Percentiles rank a stretch among this genome's conserved stretches.
Conservation (phyloP, 495 filamentous ascomycete species). For the Pseudoneurospora amorphoporcata region DNA sequence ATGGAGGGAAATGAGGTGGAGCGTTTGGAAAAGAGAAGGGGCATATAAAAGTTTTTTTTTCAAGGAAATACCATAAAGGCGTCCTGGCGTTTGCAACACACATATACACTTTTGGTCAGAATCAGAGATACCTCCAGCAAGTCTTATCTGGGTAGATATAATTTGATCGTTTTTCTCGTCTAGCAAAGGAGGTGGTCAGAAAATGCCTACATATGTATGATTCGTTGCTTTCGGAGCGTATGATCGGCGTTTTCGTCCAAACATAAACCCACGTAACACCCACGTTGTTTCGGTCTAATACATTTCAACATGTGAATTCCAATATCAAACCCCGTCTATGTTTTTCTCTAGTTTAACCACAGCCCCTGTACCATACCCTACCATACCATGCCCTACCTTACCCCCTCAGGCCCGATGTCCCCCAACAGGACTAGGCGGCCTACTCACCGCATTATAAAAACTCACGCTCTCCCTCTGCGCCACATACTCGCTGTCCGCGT, state of each 20-base stretch:
- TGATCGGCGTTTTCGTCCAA: background rate
- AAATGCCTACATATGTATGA: background rate
- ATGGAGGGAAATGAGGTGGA: background rate
- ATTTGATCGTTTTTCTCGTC: background rate
- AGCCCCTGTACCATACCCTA: conserved; percentile 16
- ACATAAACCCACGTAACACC: background rate
- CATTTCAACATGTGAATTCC: background rate
- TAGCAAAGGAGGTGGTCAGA: background rate
- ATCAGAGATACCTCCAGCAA: background rate
- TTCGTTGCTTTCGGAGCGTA: background rate
- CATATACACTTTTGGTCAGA: background rate
- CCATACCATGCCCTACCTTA: conserved; percentile 14
- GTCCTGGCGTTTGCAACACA: conserved; percentile 13
- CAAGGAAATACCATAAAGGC: conserved; percentile 8
- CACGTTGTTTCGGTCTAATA: background rate
- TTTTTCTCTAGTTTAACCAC: background rate
- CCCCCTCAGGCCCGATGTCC: conserved; percentile 9
- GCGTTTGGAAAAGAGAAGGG: background rate
- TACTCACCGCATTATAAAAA: conserved; percentile 44
- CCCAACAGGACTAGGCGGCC: conserved; percentile 29
- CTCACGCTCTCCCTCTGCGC: conserved; percentile 82
- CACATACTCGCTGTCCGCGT: conserved; percentile 91
- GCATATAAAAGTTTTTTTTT: conserved; percentile 4
- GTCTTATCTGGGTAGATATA: background rate
- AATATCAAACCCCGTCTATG: background rate